Conservation (phyloP, 345 rosid genomes). For the Lepidium aucheri region DNA sequence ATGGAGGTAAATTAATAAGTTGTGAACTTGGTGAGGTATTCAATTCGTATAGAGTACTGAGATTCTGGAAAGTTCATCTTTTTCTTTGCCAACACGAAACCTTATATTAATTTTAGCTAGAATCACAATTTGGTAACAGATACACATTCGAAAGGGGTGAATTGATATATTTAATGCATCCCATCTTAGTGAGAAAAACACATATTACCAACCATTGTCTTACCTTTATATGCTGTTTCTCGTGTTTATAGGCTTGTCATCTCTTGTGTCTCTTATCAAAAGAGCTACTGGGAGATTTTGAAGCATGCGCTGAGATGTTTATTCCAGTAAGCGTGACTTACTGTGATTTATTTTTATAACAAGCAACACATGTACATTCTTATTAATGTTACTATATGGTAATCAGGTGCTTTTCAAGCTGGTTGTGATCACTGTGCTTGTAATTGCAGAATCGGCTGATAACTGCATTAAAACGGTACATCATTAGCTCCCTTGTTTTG, state of each 20-base stretch:
- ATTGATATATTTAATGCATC: background rate
- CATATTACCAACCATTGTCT: background rate
- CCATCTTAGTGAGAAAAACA: background rate
- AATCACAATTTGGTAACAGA: background rate
- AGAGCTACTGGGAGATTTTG: slow-evolving; percentile 97
- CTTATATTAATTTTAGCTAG: slow-evolving; percentile 1
- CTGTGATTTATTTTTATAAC: background rate
- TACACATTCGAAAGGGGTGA: background rate
- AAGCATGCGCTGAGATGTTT: slow-evolving; percentile 87
- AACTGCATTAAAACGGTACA: slow-evolving; percentile 95
- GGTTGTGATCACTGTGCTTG: slow-evolving; percentile 99
- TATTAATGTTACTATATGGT: slow-evolving; percentile 35
- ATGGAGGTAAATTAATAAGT: slow-evolving; percentile 5
- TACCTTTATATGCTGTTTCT: slow-evolving; percentile 9
- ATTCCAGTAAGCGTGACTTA: slow-evolving; percentile 65
- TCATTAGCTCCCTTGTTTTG: background rate
- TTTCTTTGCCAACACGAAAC: background rate
- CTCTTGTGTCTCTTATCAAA: slow-evolving; percentile 87
- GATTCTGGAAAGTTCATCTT: background rate
- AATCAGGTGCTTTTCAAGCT: slow-evolving; percentile 99
- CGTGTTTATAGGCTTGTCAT: slow-evolving; percentile 69
- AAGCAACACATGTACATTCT: slow-evolving; percentile 12
- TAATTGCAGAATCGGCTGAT: slow-evolving; percentile 98
- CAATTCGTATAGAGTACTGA: background rate
- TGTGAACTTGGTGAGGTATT: background rate